Percentiles rank a stretch among this genome's conserved stretches.
These are phyloP conservation scores for Luzula sylvatica DNA, from an alignment of 176 grass and related monocot species.

Conservation along the genomic window DNA sequence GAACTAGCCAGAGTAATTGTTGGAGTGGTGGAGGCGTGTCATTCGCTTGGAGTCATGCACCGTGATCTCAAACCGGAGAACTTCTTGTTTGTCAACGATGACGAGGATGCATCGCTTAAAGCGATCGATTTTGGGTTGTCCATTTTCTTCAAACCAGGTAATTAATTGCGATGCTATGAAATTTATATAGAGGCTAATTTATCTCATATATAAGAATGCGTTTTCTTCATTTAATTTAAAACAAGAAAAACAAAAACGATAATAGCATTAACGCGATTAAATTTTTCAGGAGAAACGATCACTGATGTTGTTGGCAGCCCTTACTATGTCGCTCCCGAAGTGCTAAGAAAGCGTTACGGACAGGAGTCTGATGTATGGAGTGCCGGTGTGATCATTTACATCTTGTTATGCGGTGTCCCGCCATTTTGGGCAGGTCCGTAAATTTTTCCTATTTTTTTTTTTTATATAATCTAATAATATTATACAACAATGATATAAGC, in stretches of 20 bases:
- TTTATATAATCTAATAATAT: no score
- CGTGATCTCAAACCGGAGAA: slow-evolving; percentile 20
- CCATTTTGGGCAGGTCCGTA: slow-evolving; percentile 20
- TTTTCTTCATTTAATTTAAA: neutral
- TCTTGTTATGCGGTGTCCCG: slow-evolving; percentile 18
- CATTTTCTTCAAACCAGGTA: slow-evolving; percentile 23
- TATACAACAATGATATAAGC: no score
- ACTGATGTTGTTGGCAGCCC: slow-evolving; percentile 19
- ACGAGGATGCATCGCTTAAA: slow-evolving; percentile 14
- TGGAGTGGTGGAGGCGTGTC: slow-evolving; percentile 20
- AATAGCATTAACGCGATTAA: neutral
- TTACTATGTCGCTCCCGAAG: slow-evolving; percentile 18
- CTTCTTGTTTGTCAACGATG: slow-evolving; percentile 22
- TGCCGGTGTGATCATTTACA: slow-evolving; percentile 20
- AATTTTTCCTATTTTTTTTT: neutral
- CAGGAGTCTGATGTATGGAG: slow-evolving; percentile 20
- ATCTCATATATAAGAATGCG: neutral
- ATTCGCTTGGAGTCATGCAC: slow-evolving; percentile 21
- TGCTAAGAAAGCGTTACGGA: slow-evolving; percentile 22
- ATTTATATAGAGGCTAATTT: no score
- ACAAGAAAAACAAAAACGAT: no score
- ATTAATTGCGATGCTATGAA: neutral
- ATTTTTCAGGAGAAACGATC: slow-evolving; percentile 11
- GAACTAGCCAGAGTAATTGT: slow-evolving; percentile 21
- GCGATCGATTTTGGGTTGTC: slow-evolving; percentile 22